phyloP scores from a whole-genome alignment of 1,139 yeast species.

The Saccharomyces pastorianus region DNA sequence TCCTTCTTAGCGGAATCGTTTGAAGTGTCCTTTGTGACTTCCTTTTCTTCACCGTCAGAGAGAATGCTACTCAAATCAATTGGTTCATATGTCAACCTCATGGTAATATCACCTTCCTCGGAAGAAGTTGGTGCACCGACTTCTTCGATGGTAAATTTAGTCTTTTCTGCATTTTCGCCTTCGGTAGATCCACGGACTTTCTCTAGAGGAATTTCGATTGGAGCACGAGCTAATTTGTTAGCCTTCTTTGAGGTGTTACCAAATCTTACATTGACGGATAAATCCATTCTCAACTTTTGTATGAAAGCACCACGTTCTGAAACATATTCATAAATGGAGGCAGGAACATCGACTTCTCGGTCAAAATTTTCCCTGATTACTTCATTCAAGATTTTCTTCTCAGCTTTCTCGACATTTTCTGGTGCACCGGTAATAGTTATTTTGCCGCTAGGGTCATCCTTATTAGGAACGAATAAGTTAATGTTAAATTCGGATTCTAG shows the following conservation, averaged over 20 bases:
- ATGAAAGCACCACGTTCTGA: slow-evolving; percentile 63
- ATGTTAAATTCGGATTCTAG: slow-evolving; percentile 67
- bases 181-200: slow-evolving; percentile 33
- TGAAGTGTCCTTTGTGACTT: slow-evolving; percentile 1
- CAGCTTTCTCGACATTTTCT: slow-evolving; percentile 51
- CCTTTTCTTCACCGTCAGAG: slow-evolving; percentile 37
- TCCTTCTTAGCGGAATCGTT: slow-evolving; percentile 12
- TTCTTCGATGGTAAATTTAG: slow-evolving; percentile 42
- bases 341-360: slow-evolving; percentile 49
- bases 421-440: slow-evolving; percentile 50
- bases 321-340: slow-evolving; percentile 49
- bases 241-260: slow-evolving; percentile 47
- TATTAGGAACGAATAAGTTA: slow-evolving; percentile 59
- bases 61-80: slow-evolving; percentile 26
- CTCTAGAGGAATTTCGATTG: slow-evolving; percentile 41
- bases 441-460: slow-evolving; percentile 39
- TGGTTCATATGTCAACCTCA: slow-evolving; percentile 47
- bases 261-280: slow-evolving; percentile 55
- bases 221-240: slow-evolving; percentile 39
- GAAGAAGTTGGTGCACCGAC: slow-evolving; percentile 23
- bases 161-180: slow-evolving; percentile 38
- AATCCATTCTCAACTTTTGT: slow-evolving; percentile 48
- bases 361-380: slow-evolving; percentile 41
- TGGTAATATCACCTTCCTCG: slow-evolving; percentile 44
- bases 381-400: slow-evolving; percentile 43